phyloP scores from a whole-genome alignment of 2,329 filamentous ascomycete genomes.

The Sarocladium brachiariae region DNA sequence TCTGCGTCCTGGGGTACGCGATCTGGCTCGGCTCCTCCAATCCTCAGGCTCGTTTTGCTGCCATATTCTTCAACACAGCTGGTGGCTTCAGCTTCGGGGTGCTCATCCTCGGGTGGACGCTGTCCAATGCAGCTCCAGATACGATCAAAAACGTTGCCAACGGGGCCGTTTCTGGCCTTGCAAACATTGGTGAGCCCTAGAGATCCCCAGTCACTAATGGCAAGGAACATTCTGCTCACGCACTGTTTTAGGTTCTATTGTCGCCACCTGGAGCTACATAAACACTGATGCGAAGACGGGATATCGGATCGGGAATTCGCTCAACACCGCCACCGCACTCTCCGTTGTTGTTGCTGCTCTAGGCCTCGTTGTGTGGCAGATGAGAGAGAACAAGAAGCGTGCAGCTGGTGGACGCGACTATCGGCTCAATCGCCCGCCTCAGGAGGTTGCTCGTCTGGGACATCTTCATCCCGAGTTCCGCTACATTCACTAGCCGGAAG shows the following conservation, averaged over 20 bases:
- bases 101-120: constrained; percentile 20
- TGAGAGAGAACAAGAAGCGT: constrained; percentile 20
- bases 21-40: constrained; percentile 21
- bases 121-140: constrained; percentile 21
- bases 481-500: constrained; percentile 16
- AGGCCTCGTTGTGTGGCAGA: constrained; percentile 16
- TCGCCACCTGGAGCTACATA: constrained; percentile 22
- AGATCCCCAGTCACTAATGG: neutral
- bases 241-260: constrained; percentile 17
- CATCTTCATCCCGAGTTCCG: constrained; percentile 20
- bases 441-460: constrained; percentile 17
- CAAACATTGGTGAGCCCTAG: constrained; percentile 19
- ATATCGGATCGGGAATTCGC: constrained; percentile 20
- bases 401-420: constrained; percentile 18
- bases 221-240: neutral
- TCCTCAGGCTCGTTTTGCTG: constrained; percentile 19
- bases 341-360: constrained; percentile 19
- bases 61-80: constrained; percentile 22
- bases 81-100: constrained; percentile 19
- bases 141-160: constrained; percentile 21
- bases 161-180: constrained; percentile 19
- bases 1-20: constrained; percentile 19
- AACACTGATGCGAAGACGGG: constrained; percentile 20
- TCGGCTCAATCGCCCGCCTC: constrained; percentile 14
- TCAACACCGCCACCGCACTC: constrained; percentile 19